Evolutionary conservation across 2,329 filamentous ascomycete species (phyloP).

Genomic region (Fusarium mundagurra): DNA sequence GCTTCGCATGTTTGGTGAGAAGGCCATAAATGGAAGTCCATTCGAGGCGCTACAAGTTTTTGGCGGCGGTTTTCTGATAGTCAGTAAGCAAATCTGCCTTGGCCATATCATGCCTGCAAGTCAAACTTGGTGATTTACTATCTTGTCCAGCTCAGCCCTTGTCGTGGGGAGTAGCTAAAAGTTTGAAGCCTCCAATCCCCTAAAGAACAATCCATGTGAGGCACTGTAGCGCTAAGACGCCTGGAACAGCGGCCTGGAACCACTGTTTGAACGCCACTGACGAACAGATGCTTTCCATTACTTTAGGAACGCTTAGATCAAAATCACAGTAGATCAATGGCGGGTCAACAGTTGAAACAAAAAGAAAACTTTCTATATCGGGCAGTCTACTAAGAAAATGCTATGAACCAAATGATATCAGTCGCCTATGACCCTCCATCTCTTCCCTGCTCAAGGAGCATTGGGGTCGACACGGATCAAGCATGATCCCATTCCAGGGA

Average conservation of each 20-base stretch:
- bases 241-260: background rate
- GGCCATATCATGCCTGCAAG: background rate
- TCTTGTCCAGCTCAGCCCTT: background rate
- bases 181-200: no score
- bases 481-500: constrained; percentile 49
- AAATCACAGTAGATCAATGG: background rate
- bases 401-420: background rate
- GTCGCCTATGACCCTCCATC: background rate
- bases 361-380: background rate
- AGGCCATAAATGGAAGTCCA: background rate
- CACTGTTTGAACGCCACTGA: background rate
- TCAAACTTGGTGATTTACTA: background rate
- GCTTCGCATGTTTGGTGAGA: background rate
- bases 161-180: background rate
- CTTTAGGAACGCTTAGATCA: no score
- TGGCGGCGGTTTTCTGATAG: background rate
- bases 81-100: background rate
- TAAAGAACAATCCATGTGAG: background rate
- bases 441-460: background rate
- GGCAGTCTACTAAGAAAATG: background rate
- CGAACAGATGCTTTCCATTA: background rate
- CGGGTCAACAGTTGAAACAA: background rate
- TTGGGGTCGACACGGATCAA: constrained; percentile 44
- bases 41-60: background rate
- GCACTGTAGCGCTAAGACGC: background rate